Conservation (phyloP, 805 yeast genomes). For the Lachancea sp. region DNA sequence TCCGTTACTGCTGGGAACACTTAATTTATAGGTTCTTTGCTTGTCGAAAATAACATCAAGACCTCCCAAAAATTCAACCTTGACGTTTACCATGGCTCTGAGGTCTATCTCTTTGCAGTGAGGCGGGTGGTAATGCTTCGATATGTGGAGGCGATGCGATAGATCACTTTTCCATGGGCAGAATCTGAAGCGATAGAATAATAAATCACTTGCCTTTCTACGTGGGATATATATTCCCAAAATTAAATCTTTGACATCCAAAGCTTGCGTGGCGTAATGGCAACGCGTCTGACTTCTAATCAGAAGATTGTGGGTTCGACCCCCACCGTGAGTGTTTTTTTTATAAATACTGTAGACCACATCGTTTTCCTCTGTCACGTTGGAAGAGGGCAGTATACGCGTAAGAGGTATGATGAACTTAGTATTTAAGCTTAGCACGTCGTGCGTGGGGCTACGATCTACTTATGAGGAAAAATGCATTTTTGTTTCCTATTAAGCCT, state of each 20-base stretch:
- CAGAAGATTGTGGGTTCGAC: constrained; percentile 52
- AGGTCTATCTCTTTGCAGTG: background rate
- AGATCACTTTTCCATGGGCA: background rate
- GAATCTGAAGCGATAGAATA: too few species aligned
- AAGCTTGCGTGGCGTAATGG: constrained; percentile 50
- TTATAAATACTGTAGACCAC: background rate
- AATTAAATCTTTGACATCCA: too few species aligned
- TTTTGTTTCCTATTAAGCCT: too few species aligned
- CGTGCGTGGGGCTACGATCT: too few species aligned
- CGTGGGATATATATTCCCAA: background rate
- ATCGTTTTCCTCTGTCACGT: too few species aligned
- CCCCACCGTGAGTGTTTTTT: constrained; percentile 44
- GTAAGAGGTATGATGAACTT: too few species aligned
- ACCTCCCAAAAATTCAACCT: constrained; percentile 61
- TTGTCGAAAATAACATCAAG: constrained; percentile 70
- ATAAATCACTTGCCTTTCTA: background rate
- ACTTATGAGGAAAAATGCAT: too few species aligned
- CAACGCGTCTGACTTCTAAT: constrained; percentile 52
- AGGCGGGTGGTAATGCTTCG: background rate
- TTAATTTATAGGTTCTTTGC: constrained; percentile 47
- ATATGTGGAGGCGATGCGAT: background rate
- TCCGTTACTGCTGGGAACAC: constrained; percentile 39
- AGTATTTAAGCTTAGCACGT: too few species aligned
- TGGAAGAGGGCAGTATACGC: too few species aligned
- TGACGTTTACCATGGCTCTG: constrained; percentile 31